Evolutionary conservation across 1,284 basidiomycete genomes (phyloP).

Genomic region (Singerocomus inundabilis): DNA sequence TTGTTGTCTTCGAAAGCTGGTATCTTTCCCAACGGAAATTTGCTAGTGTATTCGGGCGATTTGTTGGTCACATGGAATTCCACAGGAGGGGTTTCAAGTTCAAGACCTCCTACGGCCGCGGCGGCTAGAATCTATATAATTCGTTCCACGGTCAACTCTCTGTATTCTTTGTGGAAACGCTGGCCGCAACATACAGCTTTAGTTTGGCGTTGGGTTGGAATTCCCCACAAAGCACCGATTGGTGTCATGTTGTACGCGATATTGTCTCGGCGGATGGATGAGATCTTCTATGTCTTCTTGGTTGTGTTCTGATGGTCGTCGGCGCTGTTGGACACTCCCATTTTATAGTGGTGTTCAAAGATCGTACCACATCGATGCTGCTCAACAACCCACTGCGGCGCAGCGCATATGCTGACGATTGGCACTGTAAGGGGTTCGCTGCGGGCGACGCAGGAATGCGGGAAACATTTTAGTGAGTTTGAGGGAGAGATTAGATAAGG

Average conservation of each 20-base stretch:
- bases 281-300: neutral
- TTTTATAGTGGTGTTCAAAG: conserved; percentile 4
- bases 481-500: too few relatives aligned
- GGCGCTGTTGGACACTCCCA: neutral
- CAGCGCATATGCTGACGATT: neutral
- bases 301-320: neutral
- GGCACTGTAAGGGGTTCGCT: too few relatives aligned
- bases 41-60: conserved; percentile 44
- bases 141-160: too few relatives aligned
- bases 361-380: neutral
- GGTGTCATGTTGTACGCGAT: conserved; percentile 18
- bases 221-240: conserved; percentile 25
- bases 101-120: conserved; percentile 26
- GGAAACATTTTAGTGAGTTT: too few relatives aligned
- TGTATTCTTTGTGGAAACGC: too few relatives aligned
- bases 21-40: conserved; percentile 50
- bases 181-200: conserved; percentile 24
- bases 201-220: conserved; percentile 25
- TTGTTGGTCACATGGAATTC: conserved; percentile 38
- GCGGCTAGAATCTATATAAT: conserved; percentile 24
- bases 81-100: conserved; percentile 23
- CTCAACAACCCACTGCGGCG: neutral
- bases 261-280: neutral
- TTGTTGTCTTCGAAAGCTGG: conserved; percentile 54
- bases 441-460: too few relatives aligned